Evolutionary conservation across 495 filamentous ascomycete genomes (phyloP).

Genomic region (Penicillium desertorum): DNA sequence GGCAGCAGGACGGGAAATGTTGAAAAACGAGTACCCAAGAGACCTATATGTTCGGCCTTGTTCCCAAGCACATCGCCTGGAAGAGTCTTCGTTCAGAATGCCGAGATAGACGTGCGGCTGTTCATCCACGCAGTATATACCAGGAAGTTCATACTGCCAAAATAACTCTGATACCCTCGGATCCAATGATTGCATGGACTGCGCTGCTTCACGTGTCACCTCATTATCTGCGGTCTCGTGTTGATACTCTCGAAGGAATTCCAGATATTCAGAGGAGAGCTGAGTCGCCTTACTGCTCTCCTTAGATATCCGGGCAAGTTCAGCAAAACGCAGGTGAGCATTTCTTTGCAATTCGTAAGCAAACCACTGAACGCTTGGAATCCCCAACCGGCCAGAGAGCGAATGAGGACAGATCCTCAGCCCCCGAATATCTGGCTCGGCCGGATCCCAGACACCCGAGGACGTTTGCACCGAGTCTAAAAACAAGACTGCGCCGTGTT

Average conservation of each 20-base stretch:
- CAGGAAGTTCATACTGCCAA: conserved; percentile 32
- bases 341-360: conserved; percentile 36
- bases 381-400: conserved; percentile 42
- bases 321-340: conserved; percentile 26
- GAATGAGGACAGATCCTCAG: conserved; percentile 34
- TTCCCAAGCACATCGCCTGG: conserved; percentile 63
- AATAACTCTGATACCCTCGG: conserved; percentile 39
- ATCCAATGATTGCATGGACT: conserved; percentile 23
- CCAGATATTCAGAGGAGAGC: conserved; percentile 29
- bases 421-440: conserved; percentile 32
- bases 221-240: neutral
- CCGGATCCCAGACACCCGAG: conserved; percentile 17
- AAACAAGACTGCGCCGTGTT: conserved; percentile 56
- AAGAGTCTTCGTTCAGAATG: conserved; percentile 56
- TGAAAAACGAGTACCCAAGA: conserved; percentile 60
- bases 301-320: conserved; percentile 36
- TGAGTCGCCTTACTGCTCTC: conserved; percentile 8
- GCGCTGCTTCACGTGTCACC: neutral
- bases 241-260: conserved; percentile 49
- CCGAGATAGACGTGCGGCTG: conserved; percentile 56
- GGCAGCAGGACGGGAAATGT: conserved; percentile 30
- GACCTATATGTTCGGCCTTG: conserved; percentile 51
- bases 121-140: conserved; percentile 12
- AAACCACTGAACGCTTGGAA: conserved; percentile 33
- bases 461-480: conserved; percentile 48